Evolutionary conservation across 805 yeast species (phyloP).

Genomic region (Ogataea glucozyma): DNA sequence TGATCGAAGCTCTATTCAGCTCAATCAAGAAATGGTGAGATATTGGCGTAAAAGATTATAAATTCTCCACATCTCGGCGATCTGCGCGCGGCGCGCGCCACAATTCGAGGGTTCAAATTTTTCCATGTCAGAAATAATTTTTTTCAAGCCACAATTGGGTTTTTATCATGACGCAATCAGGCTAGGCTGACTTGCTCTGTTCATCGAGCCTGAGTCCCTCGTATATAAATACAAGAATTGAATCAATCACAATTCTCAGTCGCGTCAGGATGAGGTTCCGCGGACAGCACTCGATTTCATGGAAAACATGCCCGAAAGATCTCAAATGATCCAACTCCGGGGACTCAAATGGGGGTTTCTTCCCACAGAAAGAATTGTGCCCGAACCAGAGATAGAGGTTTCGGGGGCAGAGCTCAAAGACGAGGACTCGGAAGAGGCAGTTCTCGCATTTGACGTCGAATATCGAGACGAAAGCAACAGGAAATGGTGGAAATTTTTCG

Average conservation of each 20-base stretch:
- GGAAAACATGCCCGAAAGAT: too few species aligned
- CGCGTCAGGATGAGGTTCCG: too few species aligned
- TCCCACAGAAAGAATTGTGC: neutral
- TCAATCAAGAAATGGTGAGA: neutral
- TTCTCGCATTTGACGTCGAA: neutral
- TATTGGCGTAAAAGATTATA: too few species aligned
- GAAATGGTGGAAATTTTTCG: constrained; percentile 53
- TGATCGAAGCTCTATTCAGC: too few species aligned
- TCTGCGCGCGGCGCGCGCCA: too few species aligned
- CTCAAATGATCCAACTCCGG: neutral
- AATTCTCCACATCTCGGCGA: too few species aligned
- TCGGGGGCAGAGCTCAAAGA: neutral
- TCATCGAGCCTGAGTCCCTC: too few species aligned
- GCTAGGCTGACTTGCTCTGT: too few species aligned
- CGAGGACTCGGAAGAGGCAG: neutral
- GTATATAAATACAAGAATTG: too few species aligned
- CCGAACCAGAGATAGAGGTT: neutral
- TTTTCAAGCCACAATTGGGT: constrained; percentile 3
- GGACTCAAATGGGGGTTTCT: constrained; percentile 7
- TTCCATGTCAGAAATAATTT: neutral
- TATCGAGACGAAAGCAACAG: constrained; percentile 14
- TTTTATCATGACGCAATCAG: too few species aligned
- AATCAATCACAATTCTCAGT: too few species aligned
- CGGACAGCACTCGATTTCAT: too few species aligned
- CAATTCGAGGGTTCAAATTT: constrained; percentile 2